Evolutionary conservation across 2,329 filamentous ascomycete genomes (phyloP).

Genomic region (Beauveria bassiana): DNA sequence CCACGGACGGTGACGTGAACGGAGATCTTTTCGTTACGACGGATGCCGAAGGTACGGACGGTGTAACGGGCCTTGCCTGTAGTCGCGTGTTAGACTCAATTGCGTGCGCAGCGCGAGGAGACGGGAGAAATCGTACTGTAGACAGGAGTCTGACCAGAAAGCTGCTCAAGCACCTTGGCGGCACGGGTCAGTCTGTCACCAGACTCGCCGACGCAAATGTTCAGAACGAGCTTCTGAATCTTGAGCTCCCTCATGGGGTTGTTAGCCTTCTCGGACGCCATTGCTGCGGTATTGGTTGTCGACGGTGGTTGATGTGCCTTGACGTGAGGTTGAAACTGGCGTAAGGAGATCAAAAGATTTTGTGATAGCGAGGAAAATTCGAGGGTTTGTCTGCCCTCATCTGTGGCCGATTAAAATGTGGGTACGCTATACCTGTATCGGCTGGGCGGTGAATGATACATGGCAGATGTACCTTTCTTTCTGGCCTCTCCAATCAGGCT

Average conservation of each 20-base stretch:
- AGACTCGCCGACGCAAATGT: constrained; percentile 99
- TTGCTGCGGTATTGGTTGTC: constrained; percentile 30
- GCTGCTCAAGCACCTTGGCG: constrained; percentile 99
- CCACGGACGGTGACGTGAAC: constrained; percentile 99
- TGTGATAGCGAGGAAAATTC: constrained; percentile 29
- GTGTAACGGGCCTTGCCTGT: constrained; percentile 99
- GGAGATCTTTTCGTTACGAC: constrained; percentile 99
- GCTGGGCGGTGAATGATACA: constrained; percentile 24
- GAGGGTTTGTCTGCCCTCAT: constrained; percentile 36
- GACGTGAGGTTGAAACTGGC: constrained; percentile 24
- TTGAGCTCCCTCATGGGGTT: constrained; percentile 99
- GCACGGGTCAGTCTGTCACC: constrained; percentile 99
- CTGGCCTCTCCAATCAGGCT: constrained; percentile 36
- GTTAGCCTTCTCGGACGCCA: constrained; percentile 70
- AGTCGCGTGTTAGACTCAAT: constrained; percentile 13
- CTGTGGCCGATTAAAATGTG: constrained; percentile 20
- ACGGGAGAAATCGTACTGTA: constrained; percentile 62
- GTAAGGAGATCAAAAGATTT: constrained; percentile 22
- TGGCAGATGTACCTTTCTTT: constrained; percentile 23
- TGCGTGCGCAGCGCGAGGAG: constrained; percentile 18
- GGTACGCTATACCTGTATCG: constrained; percentile 4
- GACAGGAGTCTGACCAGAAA: constrained; percentile 98
- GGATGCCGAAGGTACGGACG: constrained; percentile 99
- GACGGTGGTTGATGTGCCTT: constrained; percentile 25
- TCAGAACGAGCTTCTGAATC: constrained; percentile 98